Evolutionary conservation across 176 grass and related monocot genomes (phyloP).

Genomic region (Triticum timopheevii): DNA sequence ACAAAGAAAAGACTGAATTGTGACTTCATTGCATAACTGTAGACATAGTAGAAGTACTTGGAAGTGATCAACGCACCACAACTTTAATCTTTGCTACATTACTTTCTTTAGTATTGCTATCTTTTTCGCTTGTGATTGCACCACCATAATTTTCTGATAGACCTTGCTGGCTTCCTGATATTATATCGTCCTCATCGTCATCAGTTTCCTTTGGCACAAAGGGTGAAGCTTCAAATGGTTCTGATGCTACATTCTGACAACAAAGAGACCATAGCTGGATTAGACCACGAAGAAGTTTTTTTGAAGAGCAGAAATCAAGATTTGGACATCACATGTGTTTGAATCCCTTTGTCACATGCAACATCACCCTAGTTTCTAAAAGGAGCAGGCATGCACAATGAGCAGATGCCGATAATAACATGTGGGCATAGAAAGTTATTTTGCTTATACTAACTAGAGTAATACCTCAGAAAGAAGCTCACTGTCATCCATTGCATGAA

Average conservation of each 20-base stretch:
- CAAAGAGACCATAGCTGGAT: constrained; percentile 38
- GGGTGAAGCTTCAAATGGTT: constrained; percentile 93
- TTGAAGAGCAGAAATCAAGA: constrained; percentile 8
- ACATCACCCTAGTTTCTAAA: constrained; percentile 25
- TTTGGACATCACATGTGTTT: constrained; percentile 12
- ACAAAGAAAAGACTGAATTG: neutral
- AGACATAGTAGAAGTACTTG: neutral
- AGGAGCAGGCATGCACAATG: neutral
- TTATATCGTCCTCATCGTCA: constrained; percentile 71
- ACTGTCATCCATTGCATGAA: constrained; percentile 95
- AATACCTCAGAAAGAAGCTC: constrained; percentile 91
- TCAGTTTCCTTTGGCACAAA: constrained; percentile 85
- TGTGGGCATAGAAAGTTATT: constrained; percentile 4
- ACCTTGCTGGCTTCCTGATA: constrained; percentile 54
- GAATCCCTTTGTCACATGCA: constrained; percentile 23
- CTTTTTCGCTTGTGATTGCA: constrained; percentile 60
- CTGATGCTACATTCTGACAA: constrained; percentile 74
- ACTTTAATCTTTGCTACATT: constrained; percentile 99
- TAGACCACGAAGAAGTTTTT: constrained; percentile 22
- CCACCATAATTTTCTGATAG: constrained; percentile 62
- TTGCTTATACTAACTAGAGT: neutral
- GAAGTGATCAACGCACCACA: constrained; percentile 60
- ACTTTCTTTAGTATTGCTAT: constrained; percentile 59
- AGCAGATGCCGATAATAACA: neutral
- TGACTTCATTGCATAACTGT: neutral